Evolutionary conservation across 495 filamentous ascomycete species (phyloP).

Genomic region (Rhypophila decipiens): DNA sequence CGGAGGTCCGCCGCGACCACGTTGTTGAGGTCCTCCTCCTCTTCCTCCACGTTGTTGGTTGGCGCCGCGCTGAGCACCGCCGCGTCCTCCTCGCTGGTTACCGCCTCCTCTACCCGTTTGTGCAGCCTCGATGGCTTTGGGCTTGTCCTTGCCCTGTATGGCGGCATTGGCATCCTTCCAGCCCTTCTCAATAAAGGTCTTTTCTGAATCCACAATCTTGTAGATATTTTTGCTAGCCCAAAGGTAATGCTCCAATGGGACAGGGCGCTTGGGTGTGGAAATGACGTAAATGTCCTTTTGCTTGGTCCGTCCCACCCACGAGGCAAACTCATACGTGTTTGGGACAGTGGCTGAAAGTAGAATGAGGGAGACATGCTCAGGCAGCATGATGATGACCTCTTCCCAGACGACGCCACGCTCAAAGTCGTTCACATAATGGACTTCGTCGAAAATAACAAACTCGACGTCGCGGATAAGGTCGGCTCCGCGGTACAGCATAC

Average conservation of each 20-base stretch:
- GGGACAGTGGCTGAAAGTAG: constrained; percentile 93
- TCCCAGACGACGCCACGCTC: constrained; percentile 98
- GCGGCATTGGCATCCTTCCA: constrained; percentile 92
- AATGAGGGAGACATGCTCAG: constrained; percentile 92
- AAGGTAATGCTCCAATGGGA: constrained; percentile 91
- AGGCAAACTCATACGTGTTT: constrained; percentile 96
- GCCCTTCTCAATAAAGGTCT: constrained; percentile 79
- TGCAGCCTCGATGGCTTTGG: constrained; percentile 50
- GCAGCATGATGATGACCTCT: constrained; percentile 99
- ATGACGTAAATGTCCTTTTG: constrained; percentile 99
- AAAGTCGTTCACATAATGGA: constrained; percentile 97
- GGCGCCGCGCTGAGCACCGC: constrained; percentile 50
- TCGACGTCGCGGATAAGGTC: constrained; percentile 96
- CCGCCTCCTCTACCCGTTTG: constrained; percentile 41
- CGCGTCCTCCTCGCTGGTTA: constrained; percentile 43
- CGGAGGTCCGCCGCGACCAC: constrained; percentile 52
- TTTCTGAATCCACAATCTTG: constrained; percentile 91
- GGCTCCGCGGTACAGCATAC: constrained; percentile 96
- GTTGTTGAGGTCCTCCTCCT: constrained; percentile 51
- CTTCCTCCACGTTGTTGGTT: constrained; percentile 47
- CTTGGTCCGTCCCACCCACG: constrained; percentile 96
- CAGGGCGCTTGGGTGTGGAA: constrained; percentile 89
- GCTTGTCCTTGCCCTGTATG: constrained; percentile 75
- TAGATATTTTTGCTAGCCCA: constrained; percentile 88
- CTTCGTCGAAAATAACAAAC: constrained; percentile 98